Evolutionary conservation across 805 yeast genomes (phyloP).

Genomic region (Maudiozyma bulderi): DNA sequence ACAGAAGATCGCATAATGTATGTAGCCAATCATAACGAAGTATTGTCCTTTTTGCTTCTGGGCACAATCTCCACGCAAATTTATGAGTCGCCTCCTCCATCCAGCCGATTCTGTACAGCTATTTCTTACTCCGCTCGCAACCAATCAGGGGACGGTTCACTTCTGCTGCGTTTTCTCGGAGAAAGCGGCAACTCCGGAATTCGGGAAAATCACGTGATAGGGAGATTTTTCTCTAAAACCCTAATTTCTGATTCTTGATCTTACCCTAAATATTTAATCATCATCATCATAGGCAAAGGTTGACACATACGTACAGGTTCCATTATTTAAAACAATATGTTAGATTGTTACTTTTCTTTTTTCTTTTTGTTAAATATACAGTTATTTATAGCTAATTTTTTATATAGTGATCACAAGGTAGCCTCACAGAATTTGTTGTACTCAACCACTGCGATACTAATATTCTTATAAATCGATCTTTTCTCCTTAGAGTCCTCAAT

Average conservation of each 20-base stretch:
- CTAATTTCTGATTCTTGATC: no score
- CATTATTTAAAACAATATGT: no score
- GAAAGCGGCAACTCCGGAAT: neutral
- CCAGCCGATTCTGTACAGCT: no score
- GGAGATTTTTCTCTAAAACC: no score
- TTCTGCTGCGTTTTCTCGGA: neutral
- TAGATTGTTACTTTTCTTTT: neutral
- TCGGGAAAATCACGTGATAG: neutral
- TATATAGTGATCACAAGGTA: conserved; percentile 14
- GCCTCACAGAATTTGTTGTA: conserved; percentile 65
- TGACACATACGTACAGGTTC: no score
- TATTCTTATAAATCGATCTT: conserved; percentile 55
- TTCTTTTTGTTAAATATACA: neutral
- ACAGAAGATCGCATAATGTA: no score
- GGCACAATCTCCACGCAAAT: no score
- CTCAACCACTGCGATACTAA: conserved; percentile 72
- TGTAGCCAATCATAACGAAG: no score
- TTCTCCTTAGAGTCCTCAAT: conserved; percentile 58
- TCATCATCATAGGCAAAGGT: no score
- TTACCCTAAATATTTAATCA: no score
- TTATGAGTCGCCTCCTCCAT: no score
- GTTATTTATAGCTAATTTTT: neutral
- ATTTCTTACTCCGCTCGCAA: neutral
- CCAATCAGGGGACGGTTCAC: neutral
- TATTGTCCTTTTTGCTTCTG: no score